Base-by-base conservation (phyloP, 768 basidiomycete species). In the Gymnopilus junonius region DNA sequence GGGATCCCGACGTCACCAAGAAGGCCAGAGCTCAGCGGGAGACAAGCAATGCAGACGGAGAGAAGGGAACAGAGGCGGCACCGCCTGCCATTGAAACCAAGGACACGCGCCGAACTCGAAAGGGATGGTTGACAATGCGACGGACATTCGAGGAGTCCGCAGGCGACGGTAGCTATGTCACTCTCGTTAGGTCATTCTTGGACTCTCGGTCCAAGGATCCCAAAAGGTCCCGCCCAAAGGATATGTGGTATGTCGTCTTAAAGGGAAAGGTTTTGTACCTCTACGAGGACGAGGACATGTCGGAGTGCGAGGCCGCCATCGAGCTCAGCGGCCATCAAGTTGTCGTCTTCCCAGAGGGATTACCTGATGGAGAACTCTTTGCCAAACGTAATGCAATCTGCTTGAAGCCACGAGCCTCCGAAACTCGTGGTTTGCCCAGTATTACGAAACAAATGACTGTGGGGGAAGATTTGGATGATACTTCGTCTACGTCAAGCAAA, bases 231-330 rank as follows among this genome's bases (percentile, higher is more conserved):
- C 84, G 92, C 54, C 94, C 95, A 15, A 94, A 94, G 77, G 96
- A 97, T 73, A 90, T 85, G 85, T 97, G 93, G 89, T 97, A 90
- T 73, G 92, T 91, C 57, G 94, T 90, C 7, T 83, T 99, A 73
- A 98, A 98, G 82, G 93, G 92, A 45, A 91, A 87, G 70, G 89
- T 97, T 39, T 78, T 99, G 31, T 98, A 94, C 76, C 80, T 99
- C 21, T 98, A 97, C 77, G 95, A 97, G 75, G 93, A 96, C 75
- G 95, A 97, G 77, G 83, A 81, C 15, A 93, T 93, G 89, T 85
- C 85, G 57, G 96, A 98, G 67, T 95, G 94, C 76, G 91, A 90
- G 71, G 94, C 90, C 3, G 96, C 90, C n/a, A 84, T 99, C 45
- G 92, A 97, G 73, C 79, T 98, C 59, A 83, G 90, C 57, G 82